Evolutionary conservation across 2,329 filamentous ascomycete genomes (phyloP), one percentile per base, ranked within the genome.

Genomic region (Paraphaeosphaeria sporulosa): DNA sequence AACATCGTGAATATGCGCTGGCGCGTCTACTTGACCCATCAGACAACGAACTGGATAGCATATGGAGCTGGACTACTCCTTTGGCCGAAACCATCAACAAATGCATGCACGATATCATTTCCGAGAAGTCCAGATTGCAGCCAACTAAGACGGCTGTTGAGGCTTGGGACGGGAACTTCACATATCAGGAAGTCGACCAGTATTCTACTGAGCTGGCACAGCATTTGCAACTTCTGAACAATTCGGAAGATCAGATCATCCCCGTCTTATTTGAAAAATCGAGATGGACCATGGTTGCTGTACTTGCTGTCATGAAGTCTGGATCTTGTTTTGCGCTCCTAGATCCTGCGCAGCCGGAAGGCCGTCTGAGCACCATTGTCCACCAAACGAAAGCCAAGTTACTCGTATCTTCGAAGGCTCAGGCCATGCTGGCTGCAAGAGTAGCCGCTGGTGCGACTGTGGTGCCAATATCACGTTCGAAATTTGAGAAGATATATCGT

Each of bases 41-140:
- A 7, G 56, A 65, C 72, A 71, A 70, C n/a, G 82, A 84, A 57
- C 65, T 83, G 4, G 66, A 78, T 17, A 71, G 80, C 23, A 77
- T 85, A 46, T 85, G 83, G 83, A 68, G 69, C 3, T 83, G 82
- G 80, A 85, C 84, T 48, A 71, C 80, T 30, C 60, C 74, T 2
- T 61, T 84, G 2, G 82, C 82, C 21, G 78, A 80, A 2, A 75
- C 76, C 1, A 73, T 80, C 55, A 71, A 77, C 38, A 78, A 76
- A 42, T 83, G 82, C 66, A 83, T 83, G 75, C 81, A 85, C 61
- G 80, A 82, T 1, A 75, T 83, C 57, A 70, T 85, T 17, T 69
- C 78, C 4, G 70, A 81, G 55, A 79, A 74, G 67, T 76, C 77
- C 15, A 61, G 62, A 43, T 61, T 66, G 12, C 62, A 72, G 15